phyloP scores from a whole-genome alignment of 2,329 filamentous ascomycete genomes.

The Fusarium cyanostomum region DNA sequence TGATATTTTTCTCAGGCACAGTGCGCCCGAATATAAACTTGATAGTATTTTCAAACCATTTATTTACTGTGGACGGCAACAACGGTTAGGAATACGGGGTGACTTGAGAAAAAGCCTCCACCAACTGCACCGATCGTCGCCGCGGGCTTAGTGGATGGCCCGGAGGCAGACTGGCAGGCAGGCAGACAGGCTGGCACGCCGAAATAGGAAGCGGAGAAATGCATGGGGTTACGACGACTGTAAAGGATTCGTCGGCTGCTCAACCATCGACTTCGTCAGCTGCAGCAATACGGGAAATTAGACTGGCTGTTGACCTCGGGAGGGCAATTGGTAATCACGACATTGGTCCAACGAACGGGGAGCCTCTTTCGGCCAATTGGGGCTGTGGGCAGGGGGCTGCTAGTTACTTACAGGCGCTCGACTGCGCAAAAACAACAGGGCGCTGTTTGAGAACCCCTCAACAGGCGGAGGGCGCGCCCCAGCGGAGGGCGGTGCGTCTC shows the following conservation, averaged over 20 bases:
- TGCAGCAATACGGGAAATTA: constrained; percentile 16
- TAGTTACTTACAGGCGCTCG: constrained; percentile 31
- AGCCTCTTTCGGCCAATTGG: constrained; percentile 26
- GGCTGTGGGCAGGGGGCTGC: constrained; percentile 16
- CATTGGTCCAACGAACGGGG: constrained; percentile 28
- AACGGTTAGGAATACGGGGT: constrained; percentile 19
- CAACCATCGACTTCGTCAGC: constrained; percentile 36
- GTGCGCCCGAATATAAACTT: constrained; percentile 20
- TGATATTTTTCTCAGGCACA: constrained; percentile 28
- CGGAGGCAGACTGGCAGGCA: constrained; percentile 36
- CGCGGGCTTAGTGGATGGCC: constrained; percentile 17
- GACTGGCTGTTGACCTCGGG: constrained; percentile 26
- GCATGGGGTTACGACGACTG: constrained; percentile 17
- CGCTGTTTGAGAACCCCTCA: not conserved
- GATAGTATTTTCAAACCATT: not conserved
- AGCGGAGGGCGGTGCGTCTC: not conserved
- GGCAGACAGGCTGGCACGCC: constrained; percentile 26
- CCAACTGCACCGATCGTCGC: constrained; percentile 23
- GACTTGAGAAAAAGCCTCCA: constrained; percentile 17
- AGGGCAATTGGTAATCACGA: constrained; percentile 31
- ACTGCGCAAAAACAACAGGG: not conserved
- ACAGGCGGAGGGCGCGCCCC: not conserved
- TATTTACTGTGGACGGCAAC: constrained; percentile 25
- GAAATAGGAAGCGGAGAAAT: constrained; percentile 2
- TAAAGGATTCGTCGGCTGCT: constrained; percentile 23